Conservation (phyloP, 2,329 filamentous ascomycete species). For the Fusarium haematococcum region DNA sequence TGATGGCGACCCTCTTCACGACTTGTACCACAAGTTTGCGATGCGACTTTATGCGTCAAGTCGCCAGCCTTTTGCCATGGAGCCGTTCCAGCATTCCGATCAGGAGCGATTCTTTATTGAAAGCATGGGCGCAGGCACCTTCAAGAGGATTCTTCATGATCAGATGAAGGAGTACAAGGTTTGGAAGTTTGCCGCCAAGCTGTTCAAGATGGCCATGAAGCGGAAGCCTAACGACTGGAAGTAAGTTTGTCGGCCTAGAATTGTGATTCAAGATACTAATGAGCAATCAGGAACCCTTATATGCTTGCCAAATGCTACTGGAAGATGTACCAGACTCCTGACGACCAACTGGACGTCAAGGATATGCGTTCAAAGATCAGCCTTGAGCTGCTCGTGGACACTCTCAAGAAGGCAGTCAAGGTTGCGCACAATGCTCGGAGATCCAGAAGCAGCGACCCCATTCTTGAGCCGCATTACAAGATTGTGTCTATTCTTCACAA, state of each 20-base stretch:
- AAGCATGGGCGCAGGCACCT: slow-evolving; percentile 61
- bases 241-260: slow-evolving; percentile 49
- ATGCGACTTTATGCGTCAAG: slow-evolving; percentile 73
- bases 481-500: slow-evolving; percentile 86
- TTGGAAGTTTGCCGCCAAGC: slow-evolving; percentile 69
- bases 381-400: slow-evolving; percentile 57
- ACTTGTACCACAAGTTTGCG: slow-evolving; percentile 70
- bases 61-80: slow-evolving; percentile 72
- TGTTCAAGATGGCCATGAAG: slow-evolving; percentile 68
- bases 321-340: slow-evolving; percentile 70
- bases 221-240: slow-evolving; percentile 69
- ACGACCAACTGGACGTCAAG: slow-evolving; percentile 57
- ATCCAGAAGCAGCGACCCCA: slow-evolving; percentile 75
- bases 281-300: slow-evolving; percentile 61
- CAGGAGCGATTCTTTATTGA: slow-evolving; percentile 69
- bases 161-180: slow-evolving; percentile 71
- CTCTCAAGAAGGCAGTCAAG: slow-evolving; percentile 64
- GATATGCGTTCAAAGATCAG: slow-evolving; percentile 51
- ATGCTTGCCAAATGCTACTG: slow-evolving; percentile 73
- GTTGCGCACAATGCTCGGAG: slow-evolving; percentile 65
- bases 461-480: slow-evolving; percentile 94
- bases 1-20: slow-evolving; percentile 66
- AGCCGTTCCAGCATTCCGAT: slow-evolving; percentile 68
- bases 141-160: slow-evolving; percentile 63
- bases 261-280: slow-evolving; percentile 39